phyloP scores from a whole-genome alignment of 148 eudicot species.

The Linanthus parryae region DNA sequence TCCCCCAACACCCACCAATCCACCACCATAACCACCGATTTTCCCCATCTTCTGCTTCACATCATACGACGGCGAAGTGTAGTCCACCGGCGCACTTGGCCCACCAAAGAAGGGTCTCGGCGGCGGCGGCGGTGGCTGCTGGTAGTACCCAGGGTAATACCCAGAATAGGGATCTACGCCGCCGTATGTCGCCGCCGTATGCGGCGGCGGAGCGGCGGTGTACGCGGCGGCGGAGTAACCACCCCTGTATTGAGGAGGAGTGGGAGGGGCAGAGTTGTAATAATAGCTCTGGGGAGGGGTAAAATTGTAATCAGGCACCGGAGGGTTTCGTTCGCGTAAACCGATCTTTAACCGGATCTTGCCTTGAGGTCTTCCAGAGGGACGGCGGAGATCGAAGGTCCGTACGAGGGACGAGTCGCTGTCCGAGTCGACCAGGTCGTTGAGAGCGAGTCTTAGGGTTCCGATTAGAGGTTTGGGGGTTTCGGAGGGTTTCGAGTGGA shows the following conservation, averaged over 20 bases:
- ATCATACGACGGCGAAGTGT: constrained; percentile 29
- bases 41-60: constrained; percentile 25
- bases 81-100: constrained; percentile 80
- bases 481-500: constrained; percentile 73
- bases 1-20: constrained; percentile 46
- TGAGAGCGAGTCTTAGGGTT: constrained; percentile 33
- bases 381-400: constrained; percentile 45
- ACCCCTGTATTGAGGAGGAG: constrained; percentile 26
- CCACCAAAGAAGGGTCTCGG: constrained; percentile 27
- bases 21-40: constrained; percentile 19
- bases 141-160: constrained; percentile 28
- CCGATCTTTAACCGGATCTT: constrained; percentile 57
- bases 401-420: constrained; percentile 24
- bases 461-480: constrained; percentile 71
- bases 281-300: constrained; percentile 45
- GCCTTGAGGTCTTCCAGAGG: constrained; percentile 79
- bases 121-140: constrained; percentile 21
- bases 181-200: constrained; percentile 15
- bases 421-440: constrained; percentile 32
- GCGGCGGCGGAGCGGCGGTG: constrained; percentile 15
- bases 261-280: constrained; percentile 59
- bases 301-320: constrained; percentile 31
- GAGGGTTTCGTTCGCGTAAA: constrained; percentile 32
- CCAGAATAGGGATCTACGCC: constrained; percentile 24
- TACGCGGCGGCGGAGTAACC: constrained; percentile 25